Evolutionary conservation across 257 asterid genomes (phyloP).

Genomic region (Phtheirospermum japonicum): DNA sequence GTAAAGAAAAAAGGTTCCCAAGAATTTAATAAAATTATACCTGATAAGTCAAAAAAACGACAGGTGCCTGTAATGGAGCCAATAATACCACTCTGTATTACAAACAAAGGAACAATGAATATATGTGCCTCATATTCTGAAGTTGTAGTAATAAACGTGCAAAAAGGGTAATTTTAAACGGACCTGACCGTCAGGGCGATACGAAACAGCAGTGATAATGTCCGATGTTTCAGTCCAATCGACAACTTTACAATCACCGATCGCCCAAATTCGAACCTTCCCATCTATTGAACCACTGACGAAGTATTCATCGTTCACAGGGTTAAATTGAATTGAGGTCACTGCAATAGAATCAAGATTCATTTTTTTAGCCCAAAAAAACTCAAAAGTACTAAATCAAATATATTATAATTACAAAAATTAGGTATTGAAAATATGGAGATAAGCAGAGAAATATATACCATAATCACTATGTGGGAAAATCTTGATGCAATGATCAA

Average conservation of each 20-base stretch:
- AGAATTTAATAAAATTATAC: slow-evolving; percentile 32
- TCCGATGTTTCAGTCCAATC: slow-evolving; percentile 79
- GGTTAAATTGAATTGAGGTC: slow-evolving; percentile 83
- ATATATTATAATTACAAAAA: no score
- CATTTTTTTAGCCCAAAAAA: slow-evolving; percentile 27
- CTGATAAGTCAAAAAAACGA: slow-evolving; percentile 59
- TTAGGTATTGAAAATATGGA: slow-evolving; percentile 4
- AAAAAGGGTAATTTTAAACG: slow-evolving; percentile 20
- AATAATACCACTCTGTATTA: slow-evolving; percentile 67
- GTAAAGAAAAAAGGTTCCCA: background rate
- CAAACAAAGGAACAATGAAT: slow-evolving; percentile 29
- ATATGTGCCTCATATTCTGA: slow-evolving; percentile 1
- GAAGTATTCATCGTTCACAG: slow-evolving; percentile 66
- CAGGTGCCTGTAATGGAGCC: slow-evolving; percentile 79
- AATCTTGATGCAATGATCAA: slow-evolving; percentile 68
- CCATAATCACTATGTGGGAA: slow-evolving; percentile 89
- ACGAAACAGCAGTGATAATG: slow-evolving; percentile 83
- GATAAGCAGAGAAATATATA: slow-evolving; percentile 33
- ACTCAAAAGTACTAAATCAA: no score
- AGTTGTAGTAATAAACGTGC: slow-evolving; percentile 1
- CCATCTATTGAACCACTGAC: slow-evolving; percentile 96
- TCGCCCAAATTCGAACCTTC: slow-evolving; percentile 82
- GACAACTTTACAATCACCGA: slow-evolving; percentile 61
- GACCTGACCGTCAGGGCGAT: slow-evolving; percentile 82
- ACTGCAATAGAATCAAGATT: slow-evolving; percentile 52